Evolutionary conservation across 169 alveolate genomes (phyloP).

Genomic region (Plasmodium reichenowi): DNA sequence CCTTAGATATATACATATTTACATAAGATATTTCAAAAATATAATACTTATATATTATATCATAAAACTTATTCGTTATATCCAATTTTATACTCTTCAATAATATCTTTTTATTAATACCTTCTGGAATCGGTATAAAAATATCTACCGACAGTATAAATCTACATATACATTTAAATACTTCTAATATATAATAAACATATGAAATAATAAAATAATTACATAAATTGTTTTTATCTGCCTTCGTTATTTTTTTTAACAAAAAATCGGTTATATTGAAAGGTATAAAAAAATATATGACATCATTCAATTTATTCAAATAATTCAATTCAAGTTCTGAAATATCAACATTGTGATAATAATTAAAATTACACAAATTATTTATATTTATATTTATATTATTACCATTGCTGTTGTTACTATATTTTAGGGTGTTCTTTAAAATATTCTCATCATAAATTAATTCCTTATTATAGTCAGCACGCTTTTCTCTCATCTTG

Average conservation of each 20-base stretch:
- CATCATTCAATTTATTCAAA: slow-evolving; percentile 38
- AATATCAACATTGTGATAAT: slow-evolving; percentile 1
- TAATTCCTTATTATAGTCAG: slow-evolving; percentile 16
- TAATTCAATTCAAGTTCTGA: slow-evolving; percentile 39
- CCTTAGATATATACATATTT: slow-evolving; percentile 6
- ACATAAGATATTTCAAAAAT: slow-evolving; percentile 38
- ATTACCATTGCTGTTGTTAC: too few species aligned
- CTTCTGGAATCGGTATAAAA: slow-evolving; percentile 40
- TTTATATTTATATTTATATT: too few species aligned
- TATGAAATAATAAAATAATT: slow-evolving; percentile 47
- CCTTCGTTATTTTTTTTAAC: slow-evolving; percentile 1
- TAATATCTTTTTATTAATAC: slow-evolving; percentile 29
- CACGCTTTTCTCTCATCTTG: not conserved
- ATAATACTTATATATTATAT: slow-evolving; percentile 5
- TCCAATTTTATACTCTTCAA: slow-evolving; percentile 35
- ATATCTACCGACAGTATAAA: slow-evolving; percentile 26
- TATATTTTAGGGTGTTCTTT: slow-evolving; percentile 36
- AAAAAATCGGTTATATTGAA: slow-evolving; percentile 23
- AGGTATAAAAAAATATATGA: slow-evolving; percentile 72
- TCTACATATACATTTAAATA: slow-evolving; percentile 31
- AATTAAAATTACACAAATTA: not conserved
- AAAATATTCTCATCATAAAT: slow-evolving; percentile 27
- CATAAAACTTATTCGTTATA: slow-evolving; percentile 10
- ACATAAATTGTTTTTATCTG: slow-evolving; percentile 10
- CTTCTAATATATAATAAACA: slow-evolving; percentile 48